Conservation (phyloP, 352 stramenopile species). For the Globisporangium mamillatum region DNA sequence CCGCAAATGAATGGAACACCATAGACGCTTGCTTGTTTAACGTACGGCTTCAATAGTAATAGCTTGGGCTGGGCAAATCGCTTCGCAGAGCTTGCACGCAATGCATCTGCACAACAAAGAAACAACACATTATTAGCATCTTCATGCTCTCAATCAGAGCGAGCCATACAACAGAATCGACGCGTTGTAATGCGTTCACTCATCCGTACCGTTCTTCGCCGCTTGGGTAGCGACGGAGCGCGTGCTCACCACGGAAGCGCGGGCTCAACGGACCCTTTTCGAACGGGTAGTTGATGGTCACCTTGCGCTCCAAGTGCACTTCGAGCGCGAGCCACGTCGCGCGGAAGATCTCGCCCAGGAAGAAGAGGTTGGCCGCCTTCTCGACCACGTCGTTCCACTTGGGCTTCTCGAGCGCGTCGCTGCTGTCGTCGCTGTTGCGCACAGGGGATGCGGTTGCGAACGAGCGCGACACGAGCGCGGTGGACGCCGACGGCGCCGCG, state of each 20-base stretch:
- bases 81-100: slow-evolving; percentile 99
- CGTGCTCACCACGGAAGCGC: slow-evolving; percentile 98
- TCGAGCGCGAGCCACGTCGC: slow-evolving; percentile 80
- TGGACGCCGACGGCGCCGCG: slow-evolving; percentile 11
- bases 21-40: not conserved
- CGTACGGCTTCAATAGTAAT: slow-evolving; percentile 98
- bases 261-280: slow-evolving; percentile 96
- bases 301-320: slow-evolving; percentile 88
- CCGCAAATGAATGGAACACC: slow-evolving; percentile 9
- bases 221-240: slow-evolving; percentile 97
- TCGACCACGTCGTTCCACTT: slow-evolving; percentile 72
- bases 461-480: slow-evolving; percentile 21
- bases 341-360: slow-evolving; percentile 78
- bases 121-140: not conserved
- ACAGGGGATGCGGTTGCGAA: slow-evolving; percentile 31
- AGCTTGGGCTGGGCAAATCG: slow-evolving; percentile 98
- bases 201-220: slow-evolving; percentile 94
- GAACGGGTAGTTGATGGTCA: slow-evolving; percentile 99
- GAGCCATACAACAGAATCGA: not conserved
- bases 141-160: not conserved
- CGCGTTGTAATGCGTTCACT: not conserved
- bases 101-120: slow-evolving; percentile 90
- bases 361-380: slow-evolving; percentile 83
- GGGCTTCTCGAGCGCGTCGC: slow-evolving; percentile 46
- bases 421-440: slow-evolving; percentile 9